phyloP scores from a whole-genome alignment of 2,329 filamentous ascomycete species.

The Ampelomyces quisqualis region DNA sequence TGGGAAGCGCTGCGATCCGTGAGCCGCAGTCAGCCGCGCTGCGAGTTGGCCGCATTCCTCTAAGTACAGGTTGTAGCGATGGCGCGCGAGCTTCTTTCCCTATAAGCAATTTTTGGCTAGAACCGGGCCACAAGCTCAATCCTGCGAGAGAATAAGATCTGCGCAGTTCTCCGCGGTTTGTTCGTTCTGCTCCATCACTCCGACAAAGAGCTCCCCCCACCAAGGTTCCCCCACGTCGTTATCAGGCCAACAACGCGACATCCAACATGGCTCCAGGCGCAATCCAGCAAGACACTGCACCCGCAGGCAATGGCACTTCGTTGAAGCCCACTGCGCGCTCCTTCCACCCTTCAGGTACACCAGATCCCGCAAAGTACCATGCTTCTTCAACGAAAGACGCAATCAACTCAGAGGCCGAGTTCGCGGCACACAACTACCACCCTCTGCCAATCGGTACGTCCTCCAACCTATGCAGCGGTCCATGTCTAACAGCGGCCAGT shows the following conservation, averaged over 20 bases:
- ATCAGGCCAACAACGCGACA: constrained; percentile 14
- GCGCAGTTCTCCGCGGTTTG: constrained; percentile 3
- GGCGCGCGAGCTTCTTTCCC: constrained; percentile 12
- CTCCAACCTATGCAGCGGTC: not conserved
- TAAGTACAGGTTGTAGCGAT: constrained; percentile 24
- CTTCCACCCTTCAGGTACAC: constrained; percentile 42
- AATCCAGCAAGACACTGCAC: constrained; percentile 27
- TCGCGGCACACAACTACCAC: constrained; percentile 98
- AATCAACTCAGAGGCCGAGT: constrained; percentile 77
- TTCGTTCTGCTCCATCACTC: constrained; percentile 9
- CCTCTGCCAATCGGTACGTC: constrained; percentile 74
- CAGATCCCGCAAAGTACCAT: constrained; percentile 60
- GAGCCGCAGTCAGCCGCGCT: constrained; percentile 25
- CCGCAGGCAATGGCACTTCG: constrained; percentile 30
- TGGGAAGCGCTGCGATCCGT: constrained; percentile 20
- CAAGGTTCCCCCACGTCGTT: constrained; percentile 18
- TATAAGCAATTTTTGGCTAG: constrained; percentile 30
- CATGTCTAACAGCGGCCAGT: constrained; percentile 27
- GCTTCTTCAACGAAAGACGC: constrained; percentile 75
- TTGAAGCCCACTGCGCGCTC: constrained; percentile 43
- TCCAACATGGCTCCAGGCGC: constrained; percentile 40
- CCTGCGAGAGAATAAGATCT: constrained; percentile 23
- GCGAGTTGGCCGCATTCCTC: constrained; percentile 3
- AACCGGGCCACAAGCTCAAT: constrained; percentile 24
- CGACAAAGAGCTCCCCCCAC: constrained; percentile 9